Percentiles rank a stretch among this genome's conserved stretches.
Evolutionary conservation across 2,329 filamentous ascomycete species (phyloP).

Genomic region (Westerdykella sp.): DNA sequence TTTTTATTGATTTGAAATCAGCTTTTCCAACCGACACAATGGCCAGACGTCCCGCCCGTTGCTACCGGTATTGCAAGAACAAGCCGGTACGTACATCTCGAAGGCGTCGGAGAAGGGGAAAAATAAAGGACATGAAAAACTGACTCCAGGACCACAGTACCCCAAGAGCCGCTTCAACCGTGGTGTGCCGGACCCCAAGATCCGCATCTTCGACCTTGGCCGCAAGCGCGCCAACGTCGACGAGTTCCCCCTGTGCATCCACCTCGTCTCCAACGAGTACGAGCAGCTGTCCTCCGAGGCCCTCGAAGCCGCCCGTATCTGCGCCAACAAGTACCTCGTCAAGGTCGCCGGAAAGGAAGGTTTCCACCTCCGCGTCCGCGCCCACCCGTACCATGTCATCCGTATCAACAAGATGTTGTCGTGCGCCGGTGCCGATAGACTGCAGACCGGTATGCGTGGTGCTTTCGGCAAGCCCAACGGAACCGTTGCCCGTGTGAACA

Average conservation of each 20-base stretch:
- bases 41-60: constrained; percentile 98
- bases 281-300: constrained; percentile 99
- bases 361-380: constrained; percentile 68
- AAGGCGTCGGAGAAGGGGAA: constrained; percentile 16
- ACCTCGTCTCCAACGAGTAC: constrained; percentile 99
- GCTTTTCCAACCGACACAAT: constrained; percentile 64
- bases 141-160: constrained; percentile 62
- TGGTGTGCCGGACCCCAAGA: constrained; percentile 78
- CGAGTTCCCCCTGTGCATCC: constrained; percentile 96
- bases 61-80: constrained; percentile 99
- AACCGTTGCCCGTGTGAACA: constrained; percentile 98
- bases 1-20: constrained; percentile 34
- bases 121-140: constrained; percentile 13
- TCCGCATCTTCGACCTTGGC: constrained; percentile 98
- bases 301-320: constrained; percentile 99
- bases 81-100: constrained; percentile 60
- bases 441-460: constrained; percentile 99
- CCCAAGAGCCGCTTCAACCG: constrained; percentile 99
- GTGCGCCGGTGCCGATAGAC: constrained; percentile 99
- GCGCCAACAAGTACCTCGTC: constrained; percentile 94
- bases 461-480: constrained; percentile 99
- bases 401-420: constrained; percentile 99
- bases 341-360: constrained; percentile 65
- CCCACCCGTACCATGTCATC: constrained; percentile 99
- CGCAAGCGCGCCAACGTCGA: constrained; percentile 98